These are phyloP conservation scores for Microdochium nivale DNA, from an alignment of 2,329 filamentous ascomycete genomes.

Conservation along the genomic window DNA sequence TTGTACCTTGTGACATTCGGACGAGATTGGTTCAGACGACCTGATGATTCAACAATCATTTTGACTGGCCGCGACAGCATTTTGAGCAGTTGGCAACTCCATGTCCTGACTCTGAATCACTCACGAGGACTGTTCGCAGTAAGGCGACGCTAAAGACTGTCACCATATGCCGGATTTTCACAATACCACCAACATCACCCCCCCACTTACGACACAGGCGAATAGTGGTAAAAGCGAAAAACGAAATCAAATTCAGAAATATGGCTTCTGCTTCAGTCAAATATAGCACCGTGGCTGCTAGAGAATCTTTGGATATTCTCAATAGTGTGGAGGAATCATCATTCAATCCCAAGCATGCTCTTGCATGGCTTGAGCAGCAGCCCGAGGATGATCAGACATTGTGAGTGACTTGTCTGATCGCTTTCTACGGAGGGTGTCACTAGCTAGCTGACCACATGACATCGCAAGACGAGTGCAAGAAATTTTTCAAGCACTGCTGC, in stretches of 20 bases:
- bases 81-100: too few relatives aligned
- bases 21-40: background rate
- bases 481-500: conserved; percentile 39
- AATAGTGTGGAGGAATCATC: conserved; percentile 13
- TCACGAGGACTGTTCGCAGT: too few relatives aligned
- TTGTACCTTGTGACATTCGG: background rate
- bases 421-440: too few relatives aligned
- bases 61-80: too few relatives aligned
- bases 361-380: conserved; percentile 19
- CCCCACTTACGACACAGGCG: too few relatives aligned
- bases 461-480: conserved; percentile 21
- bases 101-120: too few relatives aligned
- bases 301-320: conserved; percentile 8
- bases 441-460: conserved; percentile 2
- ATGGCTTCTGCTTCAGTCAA: too few relatives aligned
- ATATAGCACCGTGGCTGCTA: background rate
- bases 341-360: conserved; percentile 22
- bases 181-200: too few relatives aligned
- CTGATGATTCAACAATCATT: background rate
- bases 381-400: conserved; percentile 11
- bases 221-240: background rate
- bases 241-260: background rate
- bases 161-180: too few relatives aligned
- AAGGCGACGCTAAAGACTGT: too few relatives aligned
- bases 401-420: conserved; percentile 12